Base-by-base conservation (phyloP, 208 protist genomes). In the Acanthamoeba triangularis region DNA sequence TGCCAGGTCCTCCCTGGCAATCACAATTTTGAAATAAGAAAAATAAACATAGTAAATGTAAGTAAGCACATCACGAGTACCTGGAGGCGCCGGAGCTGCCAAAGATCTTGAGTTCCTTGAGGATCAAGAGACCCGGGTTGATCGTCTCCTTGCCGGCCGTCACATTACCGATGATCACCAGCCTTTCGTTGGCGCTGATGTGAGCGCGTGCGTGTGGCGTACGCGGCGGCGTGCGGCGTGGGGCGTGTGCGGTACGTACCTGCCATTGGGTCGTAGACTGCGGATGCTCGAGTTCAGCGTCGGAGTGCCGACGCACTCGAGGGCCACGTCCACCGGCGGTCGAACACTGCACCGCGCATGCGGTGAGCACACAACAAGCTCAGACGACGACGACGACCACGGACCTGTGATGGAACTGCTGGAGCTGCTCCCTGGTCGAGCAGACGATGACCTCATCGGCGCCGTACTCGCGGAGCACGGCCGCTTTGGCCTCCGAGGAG, bases 41-140 rank as follows among this genome's bases (percentile, higher is more conserved):
- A 74, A 28, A 30, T 35, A 23, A 20, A 54, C 49, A 52, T 18
- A 6, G 13, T 54, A 54, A 10, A 54, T 25, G 30, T 7, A 74
- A 28, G 28, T 30, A 74, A 74, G 30, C 7, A 30, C 23, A 28
- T 7, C 1, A 54, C 49, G 37, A 25, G 23, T 49, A 87, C 78
- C 78, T 87, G 3, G 78, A 87, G 41, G 78, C 78, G 49, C 78
- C 49, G 11, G 78, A 87, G 52, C 78, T 87, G 78, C 78, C 78
- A 54, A 61, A 54, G 30, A 87, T 8, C 78, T 87, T 87, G n/a
- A 87, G 78, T 47, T 87, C 78, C 52, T 87, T 87, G 49, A 87
- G 78, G 47, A 87, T 87, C 41, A 87, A 16, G 16, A 87, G 49
- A 11, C 78, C 78, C 20, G 78, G 78, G 52, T 87, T 87, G 78